Evolutionary conservation across 148 eudicot genomes (phyloP).

Genomic region (Polygonum aviculare): DNA sequence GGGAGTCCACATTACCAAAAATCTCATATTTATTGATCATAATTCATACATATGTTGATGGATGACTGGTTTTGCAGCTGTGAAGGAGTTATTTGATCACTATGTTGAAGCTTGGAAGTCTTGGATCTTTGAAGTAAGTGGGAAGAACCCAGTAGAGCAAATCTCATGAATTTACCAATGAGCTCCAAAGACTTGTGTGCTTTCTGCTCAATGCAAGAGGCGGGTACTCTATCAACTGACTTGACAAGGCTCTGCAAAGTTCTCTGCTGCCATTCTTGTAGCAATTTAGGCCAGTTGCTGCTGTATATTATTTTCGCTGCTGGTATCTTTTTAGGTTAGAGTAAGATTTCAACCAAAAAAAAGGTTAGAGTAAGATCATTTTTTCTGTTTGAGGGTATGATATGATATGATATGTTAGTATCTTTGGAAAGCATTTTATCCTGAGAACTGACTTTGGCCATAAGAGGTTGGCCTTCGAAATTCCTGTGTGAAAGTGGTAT

Average conservation of each 20-base stretch:
- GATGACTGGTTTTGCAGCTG: constrained; percentile 38
- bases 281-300: constrained; percentile 7
- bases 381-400: too few species aligned
- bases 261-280: constrained; percentile 2
- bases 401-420: background rate
- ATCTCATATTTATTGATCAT: background rate
- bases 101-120: constrained; percentile 82
- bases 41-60: background rate
- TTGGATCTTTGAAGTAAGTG: constrained; percentile 79
- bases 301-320: background rate
- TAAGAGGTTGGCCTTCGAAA: background rate
- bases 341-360: too few species aligned
- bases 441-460: background rate
- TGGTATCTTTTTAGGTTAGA: background rate
- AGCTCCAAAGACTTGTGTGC: background rate
- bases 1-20: background rate
- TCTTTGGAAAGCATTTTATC: background rate
- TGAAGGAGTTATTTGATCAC: constrained; percentile 72
- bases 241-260: background rate
- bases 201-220: background rate
- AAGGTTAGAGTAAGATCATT: background rate
- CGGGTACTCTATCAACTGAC: background rate
- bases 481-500: background rate
- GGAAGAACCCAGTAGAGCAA: constrained; percentile 45
- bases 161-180: constrained; percentile 25